Conservation (phyloP, 257 asterid species). For the Plectranthus barbatus region DNA sequence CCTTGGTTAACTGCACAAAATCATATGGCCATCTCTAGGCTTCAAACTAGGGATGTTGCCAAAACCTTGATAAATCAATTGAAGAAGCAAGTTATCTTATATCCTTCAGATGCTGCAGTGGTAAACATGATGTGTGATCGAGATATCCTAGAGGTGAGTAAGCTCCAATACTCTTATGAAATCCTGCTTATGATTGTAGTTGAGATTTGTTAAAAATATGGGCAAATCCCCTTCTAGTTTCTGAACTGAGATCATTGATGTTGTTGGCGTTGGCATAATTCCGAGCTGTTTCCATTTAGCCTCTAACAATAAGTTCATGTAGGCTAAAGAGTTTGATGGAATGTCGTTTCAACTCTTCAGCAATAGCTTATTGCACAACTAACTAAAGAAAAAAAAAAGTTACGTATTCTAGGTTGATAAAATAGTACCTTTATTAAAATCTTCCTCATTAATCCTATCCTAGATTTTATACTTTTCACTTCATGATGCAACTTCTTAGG, state of each 20-base stretch:
- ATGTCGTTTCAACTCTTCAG: too few species aligned
- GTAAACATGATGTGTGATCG: not conserved
- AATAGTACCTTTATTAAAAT: not conserved
- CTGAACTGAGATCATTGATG: not conserved
- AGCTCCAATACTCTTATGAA: not conserved
- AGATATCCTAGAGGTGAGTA: not conserved
- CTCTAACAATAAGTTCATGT: not conserved
- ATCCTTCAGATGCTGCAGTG: conserved; percentile 11
- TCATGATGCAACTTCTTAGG: not conserved
- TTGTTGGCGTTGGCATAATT: not conserved
- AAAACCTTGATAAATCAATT: not conserved
- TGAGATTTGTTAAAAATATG: not conserved
- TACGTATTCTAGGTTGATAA: not conserved
- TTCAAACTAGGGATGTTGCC: conserved; percentile 8
- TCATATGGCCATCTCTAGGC: conserved; percentile 9
- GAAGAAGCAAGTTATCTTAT: conserved; percentile 5
- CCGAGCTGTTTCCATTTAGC: not conserved
- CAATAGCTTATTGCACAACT: too few species aligned
- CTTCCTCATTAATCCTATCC: not conserved
- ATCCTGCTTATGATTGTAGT: too few species aligned
- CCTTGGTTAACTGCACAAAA: not conserved
- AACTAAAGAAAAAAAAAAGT: not conserved
- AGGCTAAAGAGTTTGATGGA: too few species aligned
- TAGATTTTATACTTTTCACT: not conserved
- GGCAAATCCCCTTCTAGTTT: not conserved